phyloP scores from a whole-genome alignment of 1,284 basidiomycete species.

The Afroboletus lepidellus region DNA sequence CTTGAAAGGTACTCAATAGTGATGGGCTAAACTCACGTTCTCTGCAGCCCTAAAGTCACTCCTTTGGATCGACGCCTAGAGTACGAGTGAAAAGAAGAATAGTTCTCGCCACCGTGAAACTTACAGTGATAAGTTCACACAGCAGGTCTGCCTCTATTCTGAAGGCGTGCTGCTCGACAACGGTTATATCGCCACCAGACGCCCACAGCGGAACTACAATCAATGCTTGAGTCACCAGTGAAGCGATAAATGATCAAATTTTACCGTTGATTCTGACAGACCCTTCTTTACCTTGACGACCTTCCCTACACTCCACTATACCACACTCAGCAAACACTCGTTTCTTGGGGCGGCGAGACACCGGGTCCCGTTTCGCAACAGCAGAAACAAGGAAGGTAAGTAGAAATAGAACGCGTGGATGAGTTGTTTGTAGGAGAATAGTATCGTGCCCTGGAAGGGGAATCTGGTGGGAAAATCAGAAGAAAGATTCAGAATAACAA shows the following conservation, averaged over 20 bases:
- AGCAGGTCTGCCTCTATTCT: slow-evolving; percentile 68
- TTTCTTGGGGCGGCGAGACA: slow-evolving; percentile 69
- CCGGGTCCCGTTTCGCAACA: slow-evolving; percentile 64
- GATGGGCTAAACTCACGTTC: slow-evolving; percentile 28
- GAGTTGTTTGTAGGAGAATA: slow-evolving; percentile 58
- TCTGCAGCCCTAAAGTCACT: slow-evolving; percentile 66
- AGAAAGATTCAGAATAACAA: neutral
- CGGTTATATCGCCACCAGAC: slow-evolving; percentile 47
- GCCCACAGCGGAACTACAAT: slow-evolving; percentile 44
- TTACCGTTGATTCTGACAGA: slow-evolving; percentile 27
- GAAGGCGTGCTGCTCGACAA: slow-evolving; percentile 49
- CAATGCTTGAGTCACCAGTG: neutral
- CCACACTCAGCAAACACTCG: slow-evolving; percentile 67
- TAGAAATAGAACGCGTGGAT: slow-evolving; percentile 61
- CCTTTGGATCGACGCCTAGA: slow-evolving; percentile 59
- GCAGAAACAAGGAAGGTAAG: slow-evolving; percentile 66
- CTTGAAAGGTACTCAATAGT: neutral
- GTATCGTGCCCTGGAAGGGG: slow-evolving; percentile 38
- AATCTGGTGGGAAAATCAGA: slow-evolving; percentile 32
- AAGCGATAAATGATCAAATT: neutral
- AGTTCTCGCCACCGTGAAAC: neutral
- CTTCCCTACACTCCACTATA: slow-evolving; percentile 37
- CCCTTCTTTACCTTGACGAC: slow-evolving; percentile 16
- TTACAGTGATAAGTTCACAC: slow-evolving; percentile 62
- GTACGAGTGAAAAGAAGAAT: neutral